phyloP scores from a whole-genome alignment of 129 eudicot genomes.

The Flaveria sonorensis region DNA sequence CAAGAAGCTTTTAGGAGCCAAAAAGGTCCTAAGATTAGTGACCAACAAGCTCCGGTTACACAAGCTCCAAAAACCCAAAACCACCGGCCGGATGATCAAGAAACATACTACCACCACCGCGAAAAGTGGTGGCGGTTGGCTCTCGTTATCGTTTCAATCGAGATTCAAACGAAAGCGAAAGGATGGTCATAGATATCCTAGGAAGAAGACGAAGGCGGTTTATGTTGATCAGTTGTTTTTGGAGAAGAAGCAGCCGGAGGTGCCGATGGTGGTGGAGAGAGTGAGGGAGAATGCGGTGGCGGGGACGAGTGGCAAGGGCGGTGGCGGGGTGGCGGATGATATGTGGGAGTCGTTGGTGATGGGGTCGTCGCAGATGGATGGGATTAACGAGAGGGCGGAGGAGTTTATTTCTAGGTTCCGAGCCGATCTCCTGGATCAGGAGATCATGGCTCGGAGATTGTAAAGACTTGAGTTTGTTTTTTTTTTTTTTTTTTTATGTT shows the following conservation, averaged over 20 bases:
- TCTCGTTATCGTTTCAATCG: slow-evolving; percentile 43
- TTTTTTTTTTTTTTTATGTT: neutral
- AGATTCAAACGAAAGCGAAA: slow-evolving; percentile 39
- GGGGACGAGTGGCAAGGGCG: slow-evolving; percentile 29
- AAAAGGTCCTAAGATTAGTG: slow-evolving; percentile 52
- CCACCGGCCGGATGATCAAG: slow-evolving; percentile 34
- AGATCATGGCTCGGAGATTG: slow-evolving; percentile 45
- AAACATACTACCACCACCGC: slow-evolving; percentile 23
- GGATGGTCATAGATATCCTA: slow-evolving; percentile 14
- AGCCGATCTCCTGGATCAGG: slow-evolving; percentile 64
- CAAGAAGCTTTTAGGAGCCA: slow-evolving; percentile 46
- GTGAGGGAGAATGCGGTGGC: slow-evolving; percentile 23
- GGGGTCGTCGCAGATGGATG: slow-evolving; percentile 69
- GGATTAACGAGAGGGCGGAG: slow-evolving; percentile 74
- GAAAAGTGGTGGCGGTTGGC: slow-evolving; percentile 33
- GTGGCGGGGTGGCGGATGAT: slow-evolving; percentile 51
- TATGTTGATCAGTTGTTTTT: slow-evolving; percentile 60
- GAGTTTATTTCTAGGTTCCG: slow-evolving; percentile 69
- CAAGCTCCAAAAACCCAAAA: slow-evolving; percentile 48
- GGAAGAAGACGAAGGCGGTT: slow-evolving; percentile 42
- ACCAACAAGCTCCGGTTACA: slow-evolving; percentile 46
- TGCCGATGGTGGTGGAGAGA: slow-evolving; percentile 27
- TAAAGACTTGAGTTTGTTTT: slow-evolving; percentile 17
- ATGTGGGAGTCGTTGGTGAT: slow-evolving; percentile 79
- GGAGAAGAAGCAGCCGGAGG: slow-evolving; percentile 31